Percentiles rank a stretch among this genome's conserved stretches.
Evolutionary conservation across 371 early-diverging fungal genomes (phyloP).

Genomic region (Entomophthora muscae): DNA sequence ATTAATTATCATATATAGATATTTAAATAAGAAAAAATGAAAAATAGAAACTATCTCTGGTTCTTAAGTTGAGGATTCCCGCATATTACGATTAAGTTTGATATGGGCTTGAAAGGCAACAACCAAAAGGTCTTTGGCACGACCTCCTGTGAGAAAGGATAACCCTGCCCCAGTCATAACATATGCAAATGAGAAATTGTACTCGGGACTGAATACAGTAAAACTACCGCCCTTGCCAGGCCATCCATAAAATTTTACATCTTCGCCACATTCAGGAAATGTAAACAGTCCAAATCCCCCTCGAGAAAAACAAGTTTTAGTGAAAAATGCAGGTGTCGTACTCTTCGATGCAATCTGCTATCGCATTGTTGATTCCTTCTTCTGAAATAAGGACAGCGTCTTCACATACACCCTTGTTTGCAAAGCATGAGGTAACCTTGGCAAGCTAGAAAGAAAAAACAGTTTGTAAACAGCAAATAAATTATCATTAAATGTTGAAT

Average conservation of each 20-base stretch:
- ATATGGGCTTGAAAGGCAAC: background rate
- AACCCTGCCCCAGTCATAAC: constrained; percentile 18
- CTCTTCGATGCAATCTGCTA: no score
- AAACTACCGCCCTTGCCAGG: constrained; percentile 37
- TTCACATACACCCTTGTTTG: background rate
- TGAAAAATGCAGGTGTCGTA: no score
- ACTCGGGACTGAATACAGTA: constrained; percentile 29
- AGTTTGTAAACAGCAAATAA: background rate
- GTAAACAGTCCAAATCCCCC: background rate
- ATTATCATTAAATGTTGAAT: no score
- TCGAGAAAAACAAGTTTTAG: background rate
- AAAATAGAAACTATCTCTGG: no score
- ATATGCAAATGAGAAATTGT: constrained; percentile 32
- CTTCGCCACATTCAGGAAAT: background rate
- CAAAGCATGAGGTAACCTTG: background rate
- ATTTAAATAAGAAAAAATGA: no score
- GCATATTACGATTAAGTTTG: background rate
- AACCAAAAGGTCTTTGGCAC: background rate
- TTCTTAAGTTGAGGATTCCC: no score
- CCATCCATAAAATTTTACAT: constrained; percentile 24
- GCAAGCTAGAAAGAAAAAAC: background rate
- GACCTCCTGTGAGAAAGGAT: background rate
- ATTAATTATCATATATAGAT: no score
- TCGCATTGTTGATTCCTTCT: no score
- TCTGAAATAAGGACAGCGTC: no score